Evolutionary conservation across 805 yeast genomes (phyloP), one percentile per base, ranked within the genome.

Genomic region (Metahyphopichia silvanorum): DNA sequence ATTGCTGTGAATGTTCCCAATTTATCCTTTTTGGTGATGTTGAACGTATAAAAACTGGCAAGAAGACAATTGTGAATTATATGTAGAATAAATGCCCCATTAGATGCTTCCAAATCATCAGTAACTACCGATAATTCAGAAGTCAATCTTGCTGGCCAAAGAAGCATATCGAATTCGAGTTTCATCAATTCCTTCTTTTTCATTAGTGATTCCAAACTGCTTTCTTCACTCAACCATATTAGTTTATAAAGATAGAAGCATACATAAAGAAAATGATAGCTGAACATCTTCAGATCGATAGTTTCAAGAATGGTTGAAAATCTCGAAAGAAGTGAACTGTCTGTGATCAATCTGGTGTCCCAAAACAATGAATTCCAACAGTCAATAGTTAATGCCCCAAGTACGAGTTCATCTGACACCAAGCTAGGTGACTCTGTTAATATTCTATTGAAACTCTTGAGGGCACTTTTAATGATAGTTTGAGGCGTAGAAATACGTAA

Each of bases 121-220:
- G 34, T 40, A 4, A 49, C 49, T 5, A 49, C 44, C 6, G 40
- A 38, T 15, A 49, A 40, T 13, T 46, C 43, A 15, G 38, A 33
- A 28, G 49, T 39, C 13, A 49, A 33, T 31, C 44, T 47, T 6
- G 47, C 53, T 4, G 55, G 55, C 38, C 46, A 47, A 6, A 49
- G 35, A 11, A 49, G 35, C 46, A 49, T 49, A 27, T 48, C 46
- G 34, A 37, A 46, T 34, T 49, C 55, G 24, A 49, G 40, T 14
- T 43, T 43, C 11, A 49, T 26, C 3, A 49, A 27, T 21, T 34
- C 32, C 3, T 21, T 18, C 23, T 31, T 35, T 13, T 34, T 38
- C 5, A 39, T 47, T 4, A 28, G 35, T 15, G 14, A 21, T 29
- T 23, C 21, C 34, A 28, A 2, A 21, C 18, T 11, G 16, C 7